These are phyloP conservation scores for Lipomyces japonicus DNA, from an alignment of 805 yeast genomes.

Conservation along the genomic window DNA sequence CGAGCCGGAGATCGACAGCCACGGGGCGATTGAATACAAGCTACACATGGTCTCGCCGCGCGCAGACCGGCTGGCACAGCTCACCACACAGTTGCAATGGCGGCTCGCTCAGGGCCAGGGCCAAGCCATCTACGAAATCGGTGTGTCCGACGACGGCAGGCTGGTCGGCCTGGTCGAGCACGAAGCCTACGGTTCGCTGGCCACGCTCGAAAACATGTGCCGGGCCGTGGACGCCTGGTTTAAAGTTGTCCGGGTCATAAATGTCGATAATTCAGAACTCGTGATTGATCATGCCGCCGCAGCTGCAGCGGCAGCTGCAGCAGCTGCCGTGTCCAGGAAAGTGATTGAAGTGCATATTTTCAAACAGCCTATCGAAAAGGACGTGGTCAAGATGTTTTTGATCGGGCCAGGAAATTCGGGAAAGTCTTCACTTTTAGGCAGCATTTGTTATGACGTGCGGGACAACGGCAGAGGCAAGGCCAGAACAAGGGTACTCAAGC, in stretches of 20 bases:
- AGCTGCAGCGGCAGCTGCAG: neutral
- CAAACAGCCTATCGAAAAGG: conserved; percentile 15
- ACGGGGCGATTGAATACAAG: conserved; percentile 29
- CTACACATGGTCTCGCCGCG: conserved; percentile 20
- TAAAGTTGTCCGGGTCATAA: conserved; percentile 25
- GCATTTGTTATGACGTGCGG: conserved; percentile 12
- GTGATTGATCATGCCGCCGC: conserved; percentile 1
- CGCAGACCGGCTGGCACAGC: conserved; percentile 26
- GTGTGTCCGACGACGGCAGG: conserved; percentile 25
- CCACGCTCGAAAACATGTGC: conserved; percentile 21
- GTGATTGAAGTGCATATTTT: conserved; percentile 24
- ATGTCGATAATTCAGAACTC: conserved; percentile 10
- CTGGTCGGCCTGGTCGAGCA: conserved; percentile 16
- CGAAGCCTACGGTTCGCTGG: conserved; percentile 23
- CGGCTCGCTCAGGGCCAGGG: conserved; percentile 28
- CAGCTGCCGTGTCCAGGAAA: neutral
- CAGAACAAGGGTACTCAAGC: conserved; percentile 20
- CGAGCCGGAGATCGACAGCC: conserved; percentile 23
- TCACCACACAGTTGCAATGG: conserved; percentile 29
- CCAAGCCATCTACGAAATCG: conserved; percentile 26
- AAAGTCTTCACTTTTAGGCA: conserved; percentile 24
- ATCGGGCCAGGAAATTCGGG: conserved; percentile 23
- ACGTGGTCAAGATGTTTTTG: conserved; percentile 15
- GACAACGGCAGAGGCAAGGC: conserved; percentile 28
- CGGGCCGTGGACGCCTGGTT: conserved; percentile 20